A percentile compares a stretch with the other conserved stretches of the same genome.
These are phyloP conservation scores for Besnoitia besnoiti DNA, from an alignment of 169 alveolate genomes.

Conservation along the genomic window DNA sequence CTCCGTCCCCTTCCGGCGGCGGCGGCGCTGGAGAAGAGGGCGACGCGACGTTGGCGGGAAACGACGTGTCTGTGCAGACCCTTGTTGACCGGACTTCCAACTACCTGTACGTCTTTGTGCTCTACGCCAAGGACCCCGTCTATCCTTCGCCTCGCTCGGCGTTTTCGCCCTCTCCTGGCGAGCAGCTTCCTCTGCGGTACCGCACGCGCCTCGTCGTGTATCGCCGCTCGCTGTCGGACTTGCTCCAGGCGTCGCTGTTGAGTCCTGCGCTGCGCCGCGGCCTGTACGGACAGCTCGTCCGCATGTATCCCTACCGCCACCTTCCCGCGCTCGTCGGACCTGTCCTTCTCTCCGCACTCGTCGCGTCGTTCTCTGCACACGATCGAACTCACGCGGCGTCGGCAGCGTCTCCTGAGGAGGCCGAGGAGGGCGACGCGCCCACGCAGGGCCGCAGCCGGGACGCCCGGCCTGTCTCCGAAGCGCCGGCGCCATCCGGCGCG, in stretches of 20 bases:
- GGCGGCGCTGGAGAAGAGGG: not conserved
- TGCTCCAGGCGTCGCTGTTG: slow-evolving; percentile 3
- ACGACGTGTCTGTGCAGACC: slow-evolving; percentile 8
- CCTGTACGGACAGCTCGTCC: slow-evolving; percentile 14
- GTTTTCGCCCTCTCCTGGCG: not conserved
- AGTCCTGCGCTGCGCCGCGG: not conserved
- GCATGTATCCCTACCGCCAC: slow-evolving; percentile 9
- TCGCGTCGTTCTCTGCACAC: not conserved
- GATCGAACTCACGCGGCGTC: not conserved
- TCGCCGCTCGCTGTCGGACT: slow-evolving; percentile 12
- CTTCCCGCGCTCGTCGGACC: not conserved
- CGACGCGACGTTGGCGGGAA: not conserved
- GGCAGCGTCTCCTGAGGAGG: too few species aligned
- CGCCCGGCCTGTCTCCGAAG: too few species aligned
- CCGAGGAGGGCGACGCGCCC: too few species aligned
- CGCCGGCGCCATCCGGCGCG: too few species aligned
- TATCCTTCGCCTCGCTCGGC: not conserved
- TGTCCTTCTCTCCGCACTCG: not conserved
- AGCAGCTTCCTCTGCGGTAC: not conserved
- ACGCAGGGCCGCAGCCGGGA: too few species aligned
- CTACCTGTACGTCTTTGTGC: slow-evolving; percentile 25
- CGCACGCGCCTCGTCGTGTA: slow-evolving; percentile 30
- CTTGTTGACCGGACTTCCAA: not conserved
- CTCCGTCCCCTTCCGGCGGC: not conserved
- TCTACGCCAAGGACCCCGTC: slow-evolving; percentile 13